Evolutionary conservation across 768 basidiomycete genomes (phyloP).

Genomic region (Astraeus odoratus): DNA sequence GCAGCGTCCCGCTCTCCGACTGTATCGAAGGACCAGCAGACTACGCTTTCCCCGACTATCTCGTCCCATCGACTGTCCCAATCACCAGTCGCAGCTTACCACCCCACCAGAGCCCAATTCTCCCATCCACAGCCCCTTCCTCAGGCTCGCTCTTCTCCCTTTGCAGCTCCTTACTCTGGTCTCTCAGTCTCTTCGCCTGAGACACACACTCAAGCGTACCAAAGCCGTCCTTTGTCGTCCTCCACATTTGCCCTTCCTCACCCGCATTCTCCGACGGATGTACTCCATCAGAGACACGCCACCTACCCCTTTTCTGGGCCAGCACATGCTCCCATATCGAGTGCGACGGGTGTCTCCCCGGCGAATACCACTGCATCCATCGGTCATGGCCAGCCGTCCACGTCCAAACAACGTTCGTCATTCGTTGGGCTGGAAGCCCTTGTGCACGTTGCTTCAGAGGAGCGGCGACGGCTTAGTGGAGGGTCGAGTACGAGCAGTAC

Average conservation of each 20-base stretch:
- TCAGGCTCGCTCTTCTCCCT: constrained; percentile 5
- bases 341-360: not conserved
- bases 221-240: constrained; percentile 4
- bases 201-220: not conserved
- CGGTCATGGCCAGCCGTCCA: not conserved
- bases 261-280: constrained; percentile 3
- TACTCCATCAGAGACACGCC: constrained; percentile 6
- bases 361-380: not conserved
- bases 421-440: constrained; percentile 52
- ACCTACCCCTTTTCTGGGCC: constrained; percentile 9
- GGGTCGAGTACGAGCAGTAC: constrained; percentile 1
- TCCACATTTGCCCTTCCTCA: not conserved
- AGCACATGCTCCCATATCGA: not conserved
- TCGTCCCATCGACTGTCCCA: constrained; percentile 9
- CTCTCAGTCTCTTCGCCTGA: not conserved
- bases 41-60: too few relatives aligned
- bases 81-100: too few relatives aligned
- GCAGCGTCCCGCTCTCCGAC: constrained; percentile 1
- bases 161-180: not conserved
- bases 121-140: too few relatives aligned
- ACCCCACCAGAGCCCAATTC: too few relatives aligned
- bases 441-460: constrained; percentile 65
- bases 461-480: constrained; percentile 44
- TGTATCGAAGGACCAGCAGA: not conserved
- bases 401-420: constrained; percentile 13